Base-by-base conservation (phyloP, 805 yeast genomes). In the Limtongia smithiae region DNA sequence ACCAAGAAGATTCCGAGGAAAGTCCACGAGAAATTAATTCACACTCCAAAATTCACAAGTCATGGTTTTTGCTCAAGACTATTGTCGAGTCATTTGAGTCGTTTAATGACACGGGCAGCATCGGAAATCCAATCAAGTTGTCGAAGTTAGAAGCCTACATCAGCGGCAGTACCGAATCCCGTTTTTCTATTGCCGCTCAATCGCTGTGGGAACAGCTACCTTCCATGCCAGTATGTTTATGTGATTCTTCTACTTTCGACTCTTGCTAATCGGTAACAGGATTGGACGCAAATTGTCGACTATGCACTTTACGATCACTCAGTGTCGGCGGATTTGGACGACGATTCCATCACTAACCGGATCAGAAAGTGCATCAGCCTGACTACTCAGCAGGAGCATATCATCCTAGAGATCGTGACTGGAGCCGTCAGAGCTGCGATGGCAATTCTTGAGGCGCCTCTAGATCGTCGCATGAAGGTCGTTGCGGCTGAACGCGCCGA, bases 151-250 rank as follows among this genome's bases (percentile, higher is more conserved):
- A 47, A 32, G 17, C 40, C 6, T 11, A 39, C 25, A 37, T 46
- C 12, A 34, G 37, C 15, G 52, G 48, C 4, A 33, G 25, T 24
- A 43, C 46, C 5, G 58, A 54, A 22, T 46, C 58, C 15, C 36
- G 58, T 32, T 32, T 40, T 14, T 51, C 57, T 3, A 41, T 54
- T 32, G 58, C 58, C 15, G 48, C 54, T 9, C 37, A 35, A 20
- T 40, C 50, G 21, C 31, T 52, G 14, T 52, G 57, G 57, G 47
- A 41, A 2, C 24, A 25, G n/a, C 17, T 44, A 9, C n/a, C 31
- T 32, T 9, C 40, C 1, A 37, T 49, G 27, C 50, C 54, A 18
- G 49, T 48, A 27, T 2, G 48, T 44, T 18, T n/a, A 4, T 33
- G 9, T 7, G n/a, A 15, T 25, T 25, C 9, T 7, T 9, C 9